A percentile compares a stretch with the other conserved stretches of the same genome.
Evolutionary conservation across 805 yeast species (phyloP).

Genomic region (Osmozyma mogii): DNA sequence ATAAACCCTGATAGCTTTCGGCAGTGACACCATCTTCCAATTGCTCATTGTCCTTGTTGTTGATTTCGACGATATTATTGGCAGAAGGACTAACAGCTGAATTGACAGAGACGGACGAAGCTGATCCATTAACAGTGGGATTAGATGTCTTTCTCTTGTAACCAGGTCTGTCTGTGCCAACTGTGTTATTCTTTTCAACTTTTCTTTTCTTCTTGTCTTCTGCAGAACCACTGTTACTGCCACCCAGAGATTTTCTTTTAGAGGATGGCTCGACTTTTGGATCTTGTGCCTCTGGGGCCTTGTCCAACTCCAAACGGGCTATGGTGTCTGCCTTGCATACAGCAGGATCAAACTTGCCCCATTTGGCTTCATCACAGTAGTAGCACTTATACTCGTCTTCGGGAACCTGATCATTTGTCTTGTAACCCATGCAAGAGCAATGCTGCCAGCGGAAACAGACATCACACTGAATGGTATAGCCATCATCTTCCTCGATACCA

Average conservation of each 20-base stretch:
- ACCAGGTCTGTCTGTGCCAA: no score
- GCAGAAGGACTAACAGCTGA: no score
- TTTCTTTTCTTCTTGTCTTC: constrained; percentile 12
- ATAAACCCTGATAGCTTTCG: constrained; percentile 46
- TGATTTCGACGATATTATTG: neutral
- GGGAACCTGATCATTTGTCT: constrained; percentile 66
- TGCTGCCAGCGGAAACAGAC: constrained; percentile 93
- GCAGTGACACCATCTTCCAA: constrained; percentile 33
- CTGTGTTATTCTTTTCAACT: constrained; percentile 2
- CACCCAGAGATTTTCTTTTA: constrained; percentile 13
- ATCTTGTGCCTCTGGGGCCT: constrained; percentile 13
- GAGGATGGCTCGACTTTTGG: constrained; percentile 7
- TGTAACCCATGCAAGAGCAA: constrained; percentile 79
- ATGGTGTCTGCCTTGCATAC: constrained; percentile 24
- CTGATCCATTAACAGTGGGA: no score
- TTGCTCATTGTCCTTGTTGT: constrained; percentile 37
- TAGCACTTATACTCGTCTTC: constrained; percentile 73
- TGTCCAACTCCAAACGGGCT: constrained; percentile 22
- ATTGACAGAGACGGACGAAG: no score
- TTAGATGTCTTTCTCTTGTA: no score
- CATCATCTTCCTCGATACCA: constrained; percentile 81
- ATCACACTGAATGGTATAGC: constrained; percentile 92
- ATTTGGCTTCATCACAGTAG: constrained; percentile 48
- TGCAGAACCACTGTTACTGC: constrained; percentile 21
- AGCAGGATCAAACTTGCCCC: constrained; percentile 37